Evolutionary conservation across 352 stramenopile species (phyloP).

Genomic region (Pythium oligandrum): DNA sequence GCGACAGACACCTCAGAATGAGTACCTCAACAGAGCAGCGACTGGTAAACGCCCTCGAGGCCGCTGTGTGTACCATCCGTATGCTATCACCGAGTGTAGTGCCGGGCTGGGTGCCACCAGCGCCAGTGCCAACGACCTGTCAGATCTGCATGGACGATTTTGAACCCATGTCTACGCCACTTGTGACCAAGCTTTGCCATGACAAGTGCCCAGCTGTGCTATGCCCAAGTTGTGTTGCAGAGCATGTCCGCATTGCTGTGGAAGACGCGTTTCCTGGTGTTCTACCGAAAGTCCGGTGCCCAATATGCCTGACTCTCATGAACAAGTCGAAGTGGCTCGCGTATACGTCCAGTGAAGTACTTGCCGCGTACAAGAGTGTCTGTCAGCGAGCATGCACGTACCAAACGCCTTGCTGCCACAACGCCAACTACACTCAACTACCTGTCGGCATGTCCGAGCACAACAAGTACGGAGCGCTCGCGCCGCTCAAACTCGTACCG

Average conservation of each 20-base stretch:
- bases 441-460: conserved; percentile 2
- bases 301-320: conserved; percentile 20
- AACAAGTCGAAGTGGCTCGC: conserved; percentile 16
- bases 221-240: conserved; percentile 10
- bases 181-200: conserved; percentile 11
- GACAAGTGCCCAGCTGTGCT: conserved; percentile 13
- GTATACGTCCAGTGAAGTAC: not conserved
- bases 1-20: too few species aligned
- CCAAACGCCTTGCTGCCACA: conserved; percentile 21
- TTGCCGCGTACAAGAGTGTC: conserved; percentile 5
- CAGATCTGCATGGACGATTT: conserved; percentile 37
- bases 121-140: conserved; percentile 9
- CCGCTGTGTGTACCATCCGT: too few species aligned
- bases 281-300: conserved; percentile 17
- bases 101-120: too few species aligned
- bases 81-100: too few species aligned
- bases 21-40: too few species aligned
- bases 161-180: not conserved
- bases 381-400: conserved; percentile 17
- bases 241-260: conserved; percentile 13
- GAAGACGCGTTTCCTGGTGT: conserved; percentile 13
- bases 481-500: not conserved
- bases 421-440: conserved; percentile 18
- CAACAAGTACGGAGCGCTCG: conserved; percentile 5
- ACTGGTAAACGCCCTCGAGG: too few species aligned